A percentile compares a stretch with the other conserved stretches of the same genome.
phyloP scores from a whole-genome alignment of 164 flowering plant genomes.

The Dillenia suffruticosa region DNA sequence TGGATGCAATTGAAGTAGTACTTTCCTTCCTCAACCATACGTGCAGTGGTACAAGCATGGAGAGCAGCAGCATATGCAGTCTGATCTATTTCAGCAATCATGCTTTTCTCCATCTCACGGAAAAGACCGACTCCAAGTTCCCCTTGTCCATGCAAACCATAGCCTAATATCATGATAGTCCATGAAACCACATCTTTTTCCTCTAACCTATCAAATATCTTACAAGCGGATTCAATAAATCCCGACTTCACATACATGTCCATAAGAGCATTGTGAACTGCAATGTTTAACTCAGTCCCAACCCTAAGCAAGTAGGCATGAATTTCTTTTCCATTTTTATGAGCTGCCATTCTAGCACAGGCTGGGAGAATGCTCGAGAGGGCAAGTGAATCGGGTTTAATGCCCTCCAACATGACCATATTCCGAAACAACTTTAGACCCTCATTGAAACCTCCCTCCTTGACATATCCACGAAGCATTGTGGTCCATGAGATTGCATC shows the following conservation, averaged over 20 bases:
- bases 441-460: conserved; percentile 60
- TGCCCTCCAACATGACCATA: conserved; percentile 40
- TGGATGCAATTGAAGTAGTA: conserved; percentile 39
- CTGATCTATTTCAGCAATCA: conserved; percentile 26
- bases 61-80: conserved; percentile 39
- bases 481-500: conserved; percentile 69
- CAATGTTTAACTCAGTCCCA: conserved; percentile 24
- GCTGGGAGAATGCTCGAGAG: conserved; percentile 60
- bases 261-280: conserved; percentile 47
- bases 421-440: conserved; percentile 47
- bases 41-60: conserved; percentile 51
- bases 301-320: conserved; percentile 50
- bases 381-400: conserved; percentile 42
- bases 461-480: conserved; percentile 42
- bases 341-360: conserved; percentile 59
- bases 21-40: conserved; percentile 52
- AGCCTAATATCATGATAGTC: conserved; percentile 66
- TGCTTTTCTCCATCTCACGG: conserved; percentile 30
- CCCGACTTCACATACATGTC: conserved; percentile 86
- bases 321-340: conserved; percentile 60
- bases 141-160: conserved; percentile 66
- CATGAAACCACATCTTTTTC: conserved; percentile 55
- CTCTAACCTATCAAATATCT: conserved; percentile 37
- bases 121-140: conserved; percentile 43
- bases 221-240: conserved; percentile 36